A percentile compares a stretch with the other conserved stretches of the same genome.
Evolutionary conservation across 768 basidiomycete genomes (phyloP).

Genomic region (Candolleomyces efflorescens): DNA sequence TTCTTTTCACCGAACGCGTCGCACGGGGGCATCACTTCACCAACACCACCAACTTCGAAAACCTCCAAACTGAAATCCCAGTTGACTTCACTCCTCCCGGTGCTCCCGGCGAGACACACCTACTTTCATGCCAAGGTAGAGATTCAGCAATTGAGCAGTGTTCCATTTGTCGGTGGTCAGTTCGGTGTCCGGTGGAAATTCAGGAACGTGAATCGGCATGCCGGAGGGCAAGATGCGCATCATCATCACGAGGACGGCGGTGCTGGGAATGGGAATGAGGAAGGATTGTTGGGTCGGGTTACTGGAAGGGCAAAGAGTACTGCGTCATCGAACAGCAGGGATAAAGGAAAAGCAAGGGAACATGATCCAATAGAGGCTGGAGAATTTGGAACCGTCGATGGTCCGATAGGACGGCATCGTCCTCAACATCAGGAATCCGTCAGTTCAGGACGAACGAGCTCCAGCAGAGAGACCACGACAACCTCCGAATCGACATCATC

Average conservation of each 20-base stretch:
- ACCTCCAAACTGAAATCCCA: slow-evolving; percentile 9
- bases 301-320: neutral
- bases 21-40: neutral
- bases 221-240: neutral
- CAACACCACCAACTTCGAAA: neutral
- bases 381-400: slow-evolving; percentile 1
- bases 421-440: neutral
- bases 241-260: slow-evolving; percentile 29
- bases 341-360: slow-evolving; percentile 6
- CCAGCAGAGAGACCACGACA: neutral
- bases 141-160: slow-evolving; percentile 65
- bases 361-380: neutral
- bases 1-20: neutral
- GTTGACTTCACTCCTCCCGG: slow-evolving; percentile 1
- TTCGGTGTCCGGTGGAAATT: slow-evolving; percentile 72
- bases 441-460: neutral
- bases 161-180: slow-evolving; percentile 68
- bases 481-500: slow-evolving; percentile 1
- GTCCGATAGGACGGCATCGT: neutral
- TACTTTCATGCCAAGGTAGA: slow-evolving; percentile 57
- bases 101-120: slow-evolving; percentile 43
- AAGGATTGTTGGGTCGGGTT: slow-evolving; percentile 5
- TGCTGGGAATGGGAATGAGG: slow-evolving; percentile 22
- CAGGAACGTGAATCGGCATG: slow-evolving; percentile 40
- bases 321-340: neutral